Conservation (phyloP, 2,329 filamentous ascomycete genomes). For the Gremmenia infestans region DNA sequence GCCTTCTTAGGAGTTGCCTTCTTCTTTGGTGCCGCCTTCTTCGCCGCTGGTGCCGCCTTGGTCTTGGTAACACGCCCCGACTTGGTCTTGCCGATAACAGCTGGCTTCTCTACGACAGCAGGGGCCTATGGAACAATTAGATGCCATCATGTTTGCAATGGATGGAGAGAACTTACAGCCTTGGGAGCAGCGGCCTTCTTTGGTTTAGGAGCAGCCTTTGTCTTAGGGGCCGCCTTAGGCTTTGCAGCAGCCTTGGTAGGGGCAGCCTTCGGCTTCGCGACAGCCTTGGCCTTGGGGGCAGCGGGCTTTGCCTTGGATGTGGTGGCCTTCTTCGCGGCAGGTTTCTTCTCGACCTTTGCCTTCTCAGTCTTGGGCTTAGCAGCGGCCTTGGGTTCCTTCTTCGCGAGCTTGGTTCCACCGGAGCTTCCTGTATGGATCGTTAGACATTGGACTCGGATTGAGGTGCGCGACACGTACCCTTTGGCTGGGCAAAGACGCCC, state of each 20-base stretch:
- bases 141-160: neutral
- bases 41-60: slow-evolving; percentile 50
- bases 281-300: slow-evolving; percentile 32
- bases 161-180: slow-evolving; percentile 20
- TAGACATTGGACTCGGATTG: slow-evolving; percentile 19
- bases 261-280: slow-evolving; percentile 35
- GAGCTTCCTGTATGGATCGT: slow-evolving; percentile 50
- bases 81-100: slow-evolving; percentile 65
- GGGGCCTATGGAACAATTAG: slow-evolving; percentile 45
- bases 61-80: slow-evolving; percentile 67
- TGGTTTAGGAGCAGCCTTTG: slow-evolving; percentile 30
- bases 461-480: slow-evolving; percentile 51
- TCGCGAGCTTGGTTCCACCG: slow-evolving; percentile 67
- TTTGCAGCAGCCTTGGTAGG: slow-evolving; percentile 37
- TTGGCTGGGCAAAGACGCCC: slow-evolving; percentile 64
- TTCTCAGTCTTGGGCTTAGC: slow-evolving; percentile 32
- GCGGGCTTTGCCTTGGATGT: slow-evolving; percentile 44
- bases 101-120: slow-evolving; percentile 58
- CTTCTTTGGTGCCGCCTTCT: slow-evolving; percentile 36
- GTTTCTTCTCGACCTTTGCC: slow-evolving; percentile 32
- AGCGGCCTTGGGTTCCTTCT: slow-evolving; percentile 49
- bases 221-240: slow-evolving; percentile 33
- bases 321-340: slow-evolving; percentile 38
- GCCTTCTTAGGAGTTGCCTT: slow-evolving; percentile 24
- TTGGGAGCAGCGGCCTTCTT: slow-evolving; percentile 28